These are phyloP conservation scores for Diaporthe sp. DNA, from an alignment of 2,329 filamentous ascomycete genomes.

Conservation along the genomic window DNA sequence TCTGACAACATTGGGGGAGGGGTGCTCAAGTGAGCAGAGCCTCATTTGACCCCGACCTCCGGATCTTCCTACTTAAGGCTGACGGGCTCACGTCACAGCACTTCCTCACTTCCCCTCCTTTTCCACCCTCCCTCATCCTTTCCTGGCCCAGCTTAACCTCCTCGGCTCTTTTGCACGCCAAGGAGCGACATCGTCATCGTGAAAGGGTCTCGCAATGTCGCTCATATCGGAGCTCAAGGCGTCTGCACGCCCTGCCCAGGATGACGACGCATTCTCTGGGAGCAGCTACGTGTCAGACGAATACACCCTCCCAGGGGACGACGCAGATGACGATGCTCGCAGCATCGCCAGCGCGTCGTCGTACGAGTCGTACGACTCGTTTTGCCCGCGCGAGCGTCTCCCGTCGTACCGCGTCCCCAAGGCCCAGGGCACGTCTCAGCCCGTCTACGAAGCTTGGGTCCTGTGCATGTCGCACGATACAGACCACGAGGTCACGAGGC, in stretches of 20 bases:
- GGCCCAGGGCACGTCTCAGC: conserved; percentile 35
- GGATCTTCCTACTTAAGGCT: conserved; percentile 4
- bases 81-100: neutral
- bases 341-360: conserved; percentile 2
- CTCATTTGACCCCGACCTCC: neutral
- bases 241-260: neutral
- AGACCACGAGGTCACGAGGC: conserved; percentile 25
- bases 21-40: conserved; percentile 20
- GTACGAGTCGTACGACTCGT: conserved; percentile 20
- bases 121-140: neutral
- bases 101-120: neutral
- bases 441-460: conserved; percentile 43
- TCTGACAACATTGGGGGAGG: neutral
- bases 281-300: conserved; percentile 25
- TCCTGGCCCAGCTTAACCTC: neutral
- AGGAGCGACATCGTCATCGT: neutral
- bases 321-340: conserved; percentile 18
- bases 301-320: conserved; percentile 14
- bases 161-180: neutral
- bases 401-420: conserved; percentile 32
- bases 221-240: neutral
- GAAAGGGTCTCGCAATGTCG: neutral
- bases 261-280: neutral
- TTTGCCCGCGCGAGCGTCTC: neutral
- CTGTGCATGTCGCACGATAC: conserved; percentile 35